phyloP scores from a whole-genome alignment of 371 early-diverging fungal species.

The Choanephora cucurbitarum region DNA sequence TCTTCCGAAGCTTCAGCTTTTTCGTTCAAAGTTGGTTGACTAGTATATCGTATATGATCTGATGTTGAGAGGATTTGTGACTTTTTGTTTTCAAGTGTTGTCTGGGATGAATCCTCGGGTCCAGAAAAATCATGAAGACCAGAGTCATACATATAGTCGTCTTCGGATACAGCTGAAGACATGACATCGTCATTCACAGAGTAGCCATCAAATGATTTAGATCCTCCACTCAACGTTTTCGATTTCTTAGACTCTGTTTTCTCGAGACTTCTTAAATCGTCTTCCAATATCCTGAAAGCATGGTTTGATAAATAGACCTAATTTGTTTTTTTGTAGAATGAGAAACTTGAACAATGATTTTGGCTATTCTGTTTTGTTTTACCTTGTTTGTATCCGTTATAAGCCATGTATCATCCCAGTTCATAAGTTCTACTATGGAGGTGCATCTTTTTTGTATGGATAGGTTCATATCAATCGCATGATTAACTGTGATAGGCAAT shows the following conservation, averaged over 20 bases:
- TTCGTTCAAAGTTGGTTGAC: background rate
- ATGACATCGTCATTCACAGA: constrained; percentile 40
- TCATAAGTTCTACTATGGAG: constrained; percentile 51
- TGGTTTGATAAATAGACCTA: constrained; percentile 71
- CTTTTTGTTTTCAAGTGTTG: constrained; percentile 24
- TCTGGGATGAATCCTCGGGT: constrained; percentile 23
- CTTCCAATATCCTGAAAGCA: constrained; percentile 75
- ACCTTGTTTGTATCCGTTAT: constrained; percentile 62
- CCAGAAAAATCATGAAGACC: constrained; percentile 26
- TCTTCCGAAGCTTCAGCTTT: constrained; percentile 19
- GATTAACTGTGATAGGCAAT: constrained; percentile 45
- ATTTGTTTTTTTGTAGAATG: no score
- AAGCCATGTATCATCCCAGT: constrained; percentile 68
- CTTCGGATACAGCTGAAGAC: constrained; percentile 38
- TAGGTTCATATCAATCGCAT: constrained; percentile 43
- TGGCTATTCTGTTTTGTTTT: background rate
- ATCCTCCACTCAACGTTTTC: constrained; percentile 41
- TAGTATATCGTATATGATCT: background rate
- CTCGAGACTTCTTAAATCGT: constrained; percentile 52
- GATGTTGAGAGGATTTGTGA: background rate
- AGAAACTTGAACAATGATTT: no score
- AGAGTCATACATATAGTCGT: constrained; percentile 29
- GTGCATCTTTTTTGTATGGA: constrained; percentile 51
- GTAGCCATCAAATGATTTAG: constrained; percentile 32
- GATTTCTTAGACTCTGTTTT: constrained; percentile 47